phyloP scores from a whole-genome alignment of 163 green algal genomes.

The Scenedesmus sp. region DNA sequence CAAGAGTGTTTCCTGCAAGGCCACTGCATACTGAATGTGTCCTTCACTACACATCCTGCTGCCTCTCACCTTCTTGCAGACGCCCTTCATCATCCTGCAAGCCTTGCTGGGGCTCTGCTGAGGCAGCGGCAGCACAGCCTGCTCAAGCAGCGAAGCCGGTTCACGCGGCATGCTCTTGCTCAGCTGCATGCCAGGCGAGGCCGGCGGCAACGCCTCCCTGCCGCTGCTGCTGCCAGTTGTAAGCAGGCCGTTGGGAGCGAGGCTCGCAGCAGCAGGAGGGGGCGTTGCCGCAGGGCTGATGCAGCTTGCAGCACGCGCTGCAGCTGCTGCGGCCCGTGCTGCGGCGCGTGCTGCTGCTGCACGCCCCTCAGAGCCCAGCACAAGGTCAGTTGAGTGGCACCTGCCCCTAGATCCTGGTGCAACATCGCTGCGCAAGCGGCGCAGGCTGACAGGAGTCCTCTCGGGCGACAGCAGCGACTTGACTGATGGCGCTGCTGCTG shows the following conservation, averaged over 20 bases:
- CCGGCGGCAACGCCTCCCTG: not conserved
- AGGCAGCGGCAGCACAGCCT: not conserved
- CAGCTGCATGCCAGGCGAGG: not conserved
- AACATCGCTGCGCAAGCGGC: not conserved
- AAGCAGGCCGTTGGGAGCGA: not conserved
- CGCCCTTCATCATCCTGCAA: not conserved
- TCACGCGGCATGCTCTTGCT: not conserved
- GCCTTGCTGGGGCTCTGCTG: conserved; percentile 1
- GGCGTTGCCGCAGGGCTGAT: not conserved
- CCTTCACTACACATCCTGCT: not conserved
- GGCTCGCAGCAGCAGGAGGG: not conserved
- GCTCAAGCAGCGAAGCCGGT: not conserved
- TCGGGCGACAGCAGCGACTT: not conserved
- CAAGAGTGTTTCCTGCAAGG: no score
- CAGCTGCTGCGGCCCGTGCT: not conserved
- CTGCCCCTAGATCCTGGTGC: not conserved
- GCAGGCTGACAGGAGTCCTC: not conserved
- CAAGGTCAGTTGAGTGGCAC: not conserved
- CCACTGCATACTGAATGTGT: not conserved
- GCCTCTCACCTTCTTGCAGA: not conserved
- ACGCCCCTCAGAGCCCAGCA: not conserved
- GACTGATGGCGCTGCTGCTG: not conserved
- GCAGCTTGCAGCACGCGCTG: not conserved
- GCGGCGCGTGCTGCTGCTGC: not conserved
- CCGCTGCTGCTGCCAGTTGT: not conserved